Conservation (phyloP, 305 asterid genomes). For the Rubia balearica region DNA sequence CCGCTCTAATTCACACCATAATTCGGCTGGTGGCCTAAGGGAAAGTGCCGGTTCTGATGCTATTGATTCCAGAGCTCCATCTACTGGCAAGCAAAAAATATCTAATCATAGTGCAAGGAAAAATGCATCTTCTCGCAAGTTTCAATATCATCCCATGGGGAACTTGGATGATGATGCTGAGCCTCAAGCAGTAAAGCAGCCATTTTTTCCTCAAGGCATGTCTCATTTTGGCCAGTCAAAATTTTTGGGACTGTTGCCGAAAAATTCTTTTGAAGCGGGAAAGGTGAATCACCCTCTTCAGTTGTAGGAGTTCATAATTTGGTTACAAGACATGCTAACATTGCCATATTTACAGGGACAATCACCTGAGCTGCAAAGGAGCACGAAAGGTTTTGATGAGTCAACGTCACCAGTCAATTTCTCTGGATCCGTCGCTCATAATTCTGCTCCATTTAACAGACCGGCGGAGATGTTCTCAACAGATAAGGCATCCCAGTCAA, state of each 20-base stretch:
- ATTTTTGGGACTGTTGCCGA: constrained; percentile 40
- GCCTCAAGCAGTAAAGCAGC: constrained; percentile 41
- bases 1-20: constrained; percentile 56
- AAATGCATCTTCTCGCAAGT: constrained; percentile 54
- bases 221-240: constrained; percentile 45
- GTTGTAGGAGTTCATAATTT: not conserved
- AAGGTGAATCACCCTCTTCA: constrained; percentile 29
- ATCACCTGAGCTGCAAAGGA: constrained; percentile 39
- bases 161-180: constrained; percentile 55
- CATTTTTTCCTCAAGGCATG: constrained; percentile 31
- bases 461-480: constrained; percentile 34
- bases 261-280: constrained; percentile 24
- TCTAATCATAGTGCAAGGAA: constrained; percentile 42
- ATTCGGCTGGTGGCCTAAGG: constrained; percentile 46
- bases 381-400: constrained; percentile 33
- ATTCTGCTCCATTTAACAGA: constrained; percentile 33
- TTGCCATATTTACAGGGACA: constrained; percentile 41
- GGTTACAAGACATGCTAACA: not conserved
- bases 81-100: constrained; percentile 50
- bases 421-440: constrained; percentile 32
- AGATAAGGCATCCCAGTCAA: constrained; percentile 36
- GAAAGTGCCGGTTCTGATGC: constrained; percentile 46
- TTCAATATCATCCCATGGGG: constrained; percentile 89
- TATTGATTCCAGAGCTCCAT: constrained; percentile 47
- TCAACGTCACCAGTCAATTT: constrained; percentile 32